phyloP scores from a whole-genome alignment of 2,329 filamentous ascomycete genomes.

The Pseudogymnoascus sp. region DNA sequence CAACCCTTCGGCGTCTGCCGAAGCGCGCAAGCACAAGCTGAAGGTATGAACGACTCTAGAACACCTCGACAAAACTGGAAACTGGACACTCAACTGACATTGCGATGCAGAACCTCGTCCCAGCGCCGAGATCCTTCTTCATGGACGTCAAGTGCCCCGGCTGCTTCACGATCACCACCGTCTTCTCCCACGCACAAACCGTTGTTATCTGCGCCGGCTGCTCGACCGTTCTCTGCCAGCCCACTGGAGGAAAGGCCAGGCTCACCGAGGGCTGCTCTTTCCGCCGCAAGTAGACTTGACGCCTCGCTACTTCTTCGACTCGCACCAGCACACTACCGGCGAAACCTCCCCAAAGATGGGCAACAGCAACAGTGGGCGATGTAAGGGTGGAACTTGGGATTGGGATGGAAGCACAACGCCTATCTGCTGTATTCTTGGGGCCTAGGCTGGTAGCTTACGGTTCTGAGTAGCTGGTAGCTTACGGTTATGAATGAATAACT shows the following conservation, averaged over 20 bases:
- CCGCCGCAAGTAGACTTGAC: constrained; percentile 90
- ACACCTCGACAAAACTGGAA: constrained; percentile 9
- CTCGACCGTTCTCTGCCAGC: constrained; percentile 99
- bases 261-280: constrained; percentile 99
- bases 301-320: constrained; percentile 33
- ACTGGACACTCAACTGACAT: constrained; percentile 15
- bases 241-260: constrained; percentile 97
- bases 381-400: constrained; percentile 4
- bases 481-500: constrained; percentile 7
- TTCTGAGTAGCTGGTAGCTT: constrained; percentile 6
- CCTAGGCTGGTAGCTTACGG: constrained; percentile 7
- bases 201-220: constrained; percentile 99
- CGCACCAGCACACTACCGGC: constrained; percentile 19
- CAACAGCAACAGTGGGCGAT: constrained; percentile 6
- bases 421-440: constrained; percentile 8
- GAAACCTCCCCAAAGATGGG: constrained; percentile 8
- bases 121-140: constrained; percentile 97
- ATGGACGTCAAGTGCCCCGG: constrained; percentile 99
- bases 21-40: constrained; percentile 99
- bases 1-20: constrained; percentile 94
- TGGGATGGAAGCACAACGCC: neutral
- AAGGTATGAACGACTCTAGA: constrained; percentile 60
- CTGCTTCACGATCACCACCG: constrained; percentile 99
- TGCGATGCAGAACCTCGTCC: constrained; percentile 69
- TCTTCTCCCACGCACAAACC: constrained; percentile 99